Percentiles rank a stretch among this genome's conserved stretches.
phyloP scores from a whole-genome alignment of 2,329 filamentous ascomycete genomes.

The Tolypocladium album region DNA sequence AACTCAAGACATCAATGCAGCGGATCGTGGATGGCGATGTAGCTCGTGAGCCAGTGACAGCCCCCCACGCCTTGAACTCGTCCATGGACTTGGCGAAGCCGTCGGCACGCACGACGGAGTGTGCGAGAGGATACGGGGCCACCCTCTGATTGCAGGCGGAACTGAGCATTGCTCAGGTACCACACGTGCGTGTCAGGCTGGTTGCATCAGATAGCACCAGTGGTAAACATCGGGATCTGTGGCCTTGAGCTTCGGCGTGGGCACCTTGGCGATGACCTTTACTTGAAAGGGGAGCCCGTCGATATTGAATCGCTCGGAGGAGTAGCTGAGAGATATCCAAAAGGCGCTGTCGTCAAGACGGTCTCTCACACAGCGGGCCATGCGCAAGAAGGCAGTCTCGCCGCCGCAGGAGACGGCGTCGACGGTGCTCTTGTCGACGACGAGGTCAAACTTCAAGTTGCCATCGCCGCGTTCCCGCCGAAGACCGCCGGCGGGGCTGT shows the following conservation, averaged over 20 bases:
- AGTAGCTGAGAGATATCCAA: constrained; percentile 40
- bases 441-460: constrained; percentile 23
- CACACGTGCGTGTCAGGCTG: constrained; percentile 8
- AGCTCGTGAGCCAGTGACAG: not conserved
- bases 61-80: not conserved
- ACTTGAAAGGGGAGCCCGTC: constrained; percentile 28
- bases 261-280: constrained; percentile 29
- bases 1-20: not conserved
- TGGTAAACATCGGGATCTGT: constrained; percentile 35
- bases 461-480: not conserved
- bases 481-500: not conserved
- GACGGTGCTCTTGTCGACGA: constrained; percentile 38
- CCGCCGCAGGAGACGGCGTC: constrained; percentile 38
- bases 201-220: constrained; percentile 32
- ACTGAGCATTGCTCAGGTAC: not conserved
- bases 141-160: not conserved
- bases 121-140: not conserved
- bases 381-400: constrained; percentile 21
- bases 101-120: not conserved
- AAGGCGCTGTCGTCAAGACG: constrained; percentile 24
- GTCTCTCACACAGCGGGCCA: constrained; percentile 24
- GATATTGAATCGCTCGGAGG: constrained; percentile 27
- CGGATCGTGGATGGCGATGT: not conserved
- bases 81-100: not conserved
- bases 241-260: constrained; percentile 26